Percentiles rank a stretch among this genome's conserved stretches.
phyloP scores from a whole-genome alignment of 768 basidiomycete genomes.

The Polyporus arcularius region DNA sequence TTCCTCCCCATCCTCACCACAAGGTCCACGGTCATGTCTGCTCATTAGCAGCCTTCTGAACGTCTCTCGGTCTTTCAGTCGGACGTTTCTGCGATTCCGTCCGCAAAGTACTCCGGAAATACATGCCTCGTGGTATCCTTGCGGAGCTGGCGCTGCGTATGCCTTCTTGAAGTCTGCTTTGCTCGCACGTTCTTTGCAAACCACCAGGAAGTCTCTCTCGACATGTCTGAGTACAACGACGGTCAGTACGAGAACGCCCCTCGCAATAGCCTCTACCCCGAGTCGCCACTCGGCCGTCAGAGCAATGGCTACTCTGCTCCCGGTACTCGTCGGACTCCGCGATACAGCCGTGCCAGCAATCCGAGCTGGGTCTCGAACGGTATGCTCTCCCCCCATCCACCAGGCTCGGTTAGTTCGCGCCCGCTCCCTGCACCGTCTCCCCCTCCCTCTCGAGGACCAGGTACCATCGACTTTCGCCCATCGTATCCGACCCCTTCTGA shows the following conservation, averaged over 20 bases:
- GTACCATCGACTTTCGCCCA: constrained; percentile 9
- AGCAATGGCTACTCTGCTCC: constrained; percentile 6
- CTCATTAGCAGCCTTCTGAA: not conserved
- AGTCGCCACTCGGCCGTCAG: constrained; percentile 8
- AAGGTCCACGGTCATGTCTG: too few species aligned
- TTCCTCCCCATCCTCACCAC: too few species aligned
- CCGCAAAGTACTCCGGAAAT: not conserved
- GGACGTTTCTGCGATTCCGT: not conserved
- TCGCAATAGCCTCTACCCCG: constrained; percentile 12
- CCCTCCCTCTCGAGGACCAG: constrained; percentile 2
- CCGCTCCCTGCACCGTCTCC: constrained; percentile 13
- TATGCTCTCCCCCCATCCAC: constrained; percentile 13
- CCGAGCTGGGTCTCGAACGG: constrained; percentile 19
- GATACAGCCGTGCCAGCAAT: constrained; percentile 13
- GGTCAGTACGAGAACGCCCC: constrained; percentile 10
- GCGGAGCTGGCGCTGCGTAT: constrained; percentile 7
- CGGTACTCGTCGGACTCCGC: constrained; percentile 5
- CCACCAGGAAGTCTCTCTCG: constrained; percentile 6
- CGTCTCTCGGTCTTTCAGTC: not conserved
- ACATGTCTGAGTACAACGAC: constrained; percentile 17
- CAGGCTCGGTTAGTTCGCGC: constrained; percentile 7
- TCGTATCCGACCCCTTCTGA: constrained; percentile 11
- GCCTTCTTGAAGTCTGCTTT: constrained; percentile 1
- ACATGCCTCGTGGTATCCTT: constrained; percentile 20
- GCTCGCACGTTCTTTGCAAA: not conserved